Conservation (phyloP, 495 filamentous ascomycete genomes). For the Aspergillus nidulans region DNA sequence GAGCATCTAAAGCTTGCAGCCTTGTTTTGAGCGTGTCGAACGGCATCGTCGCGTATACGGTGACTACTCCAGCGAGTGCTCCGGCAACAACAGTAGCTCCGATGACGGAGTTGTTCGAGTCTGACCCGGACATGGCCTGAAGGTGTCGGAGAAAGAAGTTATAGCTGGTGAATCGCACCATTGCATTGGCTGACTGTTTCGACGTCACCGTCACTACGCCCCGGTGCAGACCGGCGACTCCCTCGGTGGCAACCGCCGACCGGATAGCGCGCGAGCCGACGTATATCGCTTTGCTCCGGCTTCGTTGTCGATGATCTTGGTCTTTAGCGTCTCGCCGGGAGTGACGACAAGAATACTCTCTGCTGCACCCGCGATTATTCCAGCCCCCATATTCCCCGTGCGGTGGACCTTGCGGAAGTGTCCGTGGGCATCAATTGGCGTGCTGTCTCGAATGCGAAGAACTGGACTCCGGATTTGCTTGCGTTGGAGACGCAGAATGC, state of each 20-base stretch:
- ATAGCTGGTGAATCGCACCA: conserved; percentile 30
- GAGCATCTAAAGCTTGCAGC: conserved; percentile 46
- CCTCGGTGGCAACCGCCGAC: conserved; percentile 16
- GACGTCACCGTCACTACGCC: conserved; percentile 25
- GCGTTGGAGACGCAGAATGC: conserved; percentile 22
- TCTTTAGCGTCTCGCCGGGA: conserved; percentile 29
- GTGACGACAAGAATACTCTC: conserved; percentile 26
- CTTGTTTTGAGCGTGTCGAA: conserved; percentile 65
- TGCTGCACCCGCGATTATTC: conserved; percentile 23
- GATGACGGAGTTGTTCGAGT: too few species aligned
- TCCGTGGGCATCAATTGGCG: conserved; percentile 16
- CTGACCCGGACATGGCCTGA: background rate
- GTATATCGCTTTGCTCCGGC: conserved; percentile 15
- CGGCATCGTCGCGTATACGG: conserved; percentile 51
- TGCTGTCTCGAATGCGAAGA: conserved; percentile 20
- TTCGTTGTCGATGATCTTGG: conserved; percentile 28
- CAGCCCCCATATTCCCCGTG: conserved; percentile 19
- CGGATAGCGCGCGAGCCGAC: conserved; percentile 18
- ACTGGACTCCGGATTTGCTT: conserved; percentile 19
- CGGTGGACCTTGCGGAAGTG: background rate
- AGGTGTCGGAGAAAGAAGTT: conserved; percentile 19
- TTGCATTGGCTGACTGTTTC: conserved; percentile 29
- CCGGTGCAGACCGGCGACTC: conserved; percentile 19
- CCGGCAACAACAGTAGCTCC: conserved; percentile 18
- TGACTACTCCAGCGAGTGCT: conserved; percentile 25